phyloP scores from a whole-genome alignment of 2,329 filamentous ascomycete species.

The Aspergillus sp. region DNA sequence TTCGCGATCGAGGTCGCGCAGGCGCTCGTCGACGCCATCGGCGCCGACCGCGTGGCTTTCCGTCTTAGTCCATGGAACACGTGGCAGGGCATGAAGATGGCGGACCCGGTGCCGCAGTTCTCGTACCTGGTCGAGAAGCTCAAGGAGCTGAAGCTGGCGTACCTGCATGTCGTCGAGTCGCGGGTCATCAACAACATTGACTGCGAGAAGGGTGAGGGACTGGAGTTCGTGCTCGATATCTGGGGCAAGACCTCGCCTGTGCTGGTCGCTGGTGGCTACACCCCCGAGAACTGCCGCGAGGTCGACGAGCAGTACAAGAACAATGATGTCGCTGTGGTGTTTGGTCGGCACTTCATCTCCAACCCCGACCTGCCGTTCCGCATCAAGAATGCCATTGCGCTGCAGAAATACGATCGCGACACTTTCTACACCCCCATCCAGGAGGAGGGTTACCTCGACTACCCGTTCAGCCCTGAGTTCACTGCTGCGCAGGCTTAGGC shows the following conservation, averaged over 20 bases:
- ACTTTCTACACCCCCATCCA: slow-evolving; percentile 35
- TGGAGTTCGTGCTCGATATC: slow-evolving; percentile 7
- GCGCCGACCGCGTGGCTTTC: slow-evolving; percentile 39
- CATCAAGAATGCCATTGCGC: slow-evolving; percentile 28
- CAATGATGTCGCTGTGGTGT: slow-evolving; percentile 26
- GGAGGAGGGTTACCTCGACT: slow-evolving; percentile 32
- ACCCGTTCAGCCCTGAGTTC: slow-evolving; percentile 19
- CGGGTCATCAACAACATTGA: slow-evolving; percentile 5
- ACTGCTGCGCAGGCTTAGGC: neutral
- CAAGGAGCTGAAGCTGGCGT: slow-evolving; percentile 4
- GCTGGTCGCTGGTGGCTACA: slow-evolving; percentile 12
- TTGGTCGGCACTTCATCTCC: slow-evolving; percentile 40
- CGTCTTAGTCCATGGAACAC: slow-evolving; percentile 38
- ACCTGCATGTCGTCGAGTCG: slow-evolving; percentile 13
- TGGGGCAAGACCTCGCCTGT: slow-evolving; percentile 7
- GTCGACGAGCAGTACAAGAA: slow-evolving; percentile 10
- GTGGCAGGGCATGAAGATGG: slow-evolving; percentile 51
- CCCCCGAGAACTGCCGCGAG: slow-evolving; percentile 1
- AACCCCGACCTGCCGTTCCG: slow-evolving; percentile 43
- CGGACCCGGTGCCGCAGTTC: slow-evolving; percentile 60
- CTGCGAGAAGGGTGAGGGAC: slow-evolving; percentile 7
- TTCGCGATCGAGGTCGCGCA: slow-evolving; percentile 53
- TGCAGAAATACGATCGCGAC: slow-evolving; percentile 35
- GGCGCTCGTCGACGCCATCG: slow-evolving; percentile 38
- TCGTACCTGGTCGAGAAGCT: slow-evolving; percentile 15